Evolutionary conservation across 73 alveolate species (phyloP), one percentile per base, ranked within the genome.

Genomic region (Uronychia binucleata): DNA sequence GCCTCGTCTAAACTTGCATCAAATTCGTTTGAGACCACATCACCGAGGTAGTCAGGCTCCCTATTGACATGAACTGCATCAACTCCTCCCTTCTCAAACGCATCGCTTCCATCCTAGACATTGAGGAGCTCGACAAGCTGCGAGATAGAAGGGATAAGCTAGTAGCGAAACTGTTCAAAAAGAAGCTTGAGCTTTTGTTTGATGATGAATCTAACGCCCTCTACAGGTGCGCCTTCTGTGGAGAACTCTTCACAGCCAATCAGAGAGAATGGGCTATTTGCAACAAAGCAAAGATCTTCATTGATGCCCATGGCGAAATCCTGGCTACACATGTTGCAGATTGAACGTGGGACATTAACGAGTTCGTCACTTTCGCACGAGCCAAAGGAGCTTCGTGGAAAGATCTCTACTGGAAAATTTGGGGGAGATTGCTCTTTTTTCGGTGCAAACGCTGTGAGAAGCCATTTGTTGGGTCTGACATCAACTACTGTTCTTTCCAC

Each of bases 271-370:
- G 93, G 91, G 82, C 85, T 95, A 74, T 86, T 59, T 92, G 97
- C 83, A 82, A 87, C 25, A 84, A 86, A 59, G 95, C 97, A 19
- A 81, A 78, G 59, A 83, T 92, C 76, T 92, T 92, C 75, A 92
- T 92, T 0, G 97, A 92, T 58, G 90, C 81, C 84, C 93, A 90
- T 33, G 97, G 97, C 35, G 78, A 90, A 1, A 93, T 92, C 8
- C 60, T 92, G 11, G 97, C 97, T 0, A 31, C 85, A 89, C 97
- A 92, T 77, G 93, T 92, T 29, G 94, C 93, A 11, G 97, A 92
- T 78, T 78, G 89, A 81, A 35, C 59, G 79, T 92, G 87, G 80
- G 94, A 84, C 33, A 33, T 85, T 27, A 85, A 89, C 59, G 89
- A 87, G 34, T 91, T 91, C 82, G 58, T 91, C n/a, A 29, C 31